Percentiles rank a stretch among this genome's conserved stretches.
Evolutionary conservation across 495 filamentous ascomycete genomes (phyloP).

Genomic region (Viridothelium virens): DNA sequence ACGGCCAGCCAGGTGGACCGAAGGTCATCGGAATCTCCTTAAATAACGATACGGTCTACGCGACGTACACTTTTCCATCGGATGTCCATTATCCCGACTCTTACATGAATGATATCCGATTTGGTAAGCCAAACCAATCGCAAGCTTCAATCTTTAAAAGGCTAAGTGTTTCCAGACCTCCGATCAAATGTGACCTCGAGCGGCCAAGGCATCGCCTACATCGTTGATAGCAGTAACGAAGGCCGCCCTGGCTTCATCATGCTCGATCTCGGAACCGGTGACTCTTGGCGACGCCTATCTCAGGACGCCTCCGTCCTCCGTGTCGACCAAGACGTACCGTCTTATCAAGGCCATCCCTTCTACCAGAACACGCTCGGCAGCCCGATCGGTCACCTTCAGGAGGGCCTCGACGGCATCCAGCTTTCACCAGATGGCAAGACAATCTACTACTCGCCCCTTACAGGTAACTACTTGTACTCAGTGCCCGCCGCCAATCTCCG

Average conservation of each 20-base stretch:
- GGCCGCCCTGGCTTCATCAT: slow-evolving; percentile 40
- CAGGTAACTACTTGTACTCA: slow-evolving; percentile 33
- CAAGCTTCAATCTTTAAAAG: not conserved
- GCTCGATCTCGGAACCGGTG: slow-evolving; percentile 38
- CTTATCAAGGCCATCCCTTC: slow-evolving; percentile 33
- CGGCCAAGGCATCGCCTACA: slow-evolving; percentile 36
- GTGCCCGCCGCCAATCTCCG: slow-evolving; percentile 33
- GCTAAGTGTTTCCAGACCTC: slow-evolving; percentile 26
- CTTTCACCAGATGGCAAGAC: slow-evolving; percentile 35
- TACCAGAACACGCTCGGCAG: slow-evolving; percentile 27
- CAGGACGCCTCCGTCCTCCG: slow-evolving; percentile 35
- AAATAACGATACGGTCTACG: slow-evolving; percentile 32
- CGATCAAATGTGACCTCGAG: slow-evolving; percentile 31
- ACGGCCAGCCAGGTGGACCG: slow-evolving; percentile 37
- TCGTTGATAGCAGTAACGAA: slow-evolving; percentile 39
- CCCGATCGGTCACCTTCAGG: slow-evolving; percentile 26
- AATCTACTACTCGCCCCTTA: slow-evolving; percentile 36
- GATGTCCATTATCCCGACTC: slow-evolving; percentile 36
- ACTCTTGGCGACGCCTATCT: slow-evolving; percentile 37
- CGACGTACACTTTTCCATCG: slow-evolving; percentile 35
- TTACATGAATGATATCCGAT: slow-evolving; percentile 40
- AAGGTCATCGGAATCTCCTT: slow-evolving; percentile 38
- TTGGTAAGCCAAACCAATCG: slow-evolving; percentile 12
- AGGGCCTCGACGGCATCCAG: slow-evolving; percentile 37
- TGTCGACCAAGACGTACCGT: slow-evolving; percentile 30